Evolutionary conservation across 768 basidiomycete genomes (phyloP).

Genomic region (Boletus subparvulus): DNA sequence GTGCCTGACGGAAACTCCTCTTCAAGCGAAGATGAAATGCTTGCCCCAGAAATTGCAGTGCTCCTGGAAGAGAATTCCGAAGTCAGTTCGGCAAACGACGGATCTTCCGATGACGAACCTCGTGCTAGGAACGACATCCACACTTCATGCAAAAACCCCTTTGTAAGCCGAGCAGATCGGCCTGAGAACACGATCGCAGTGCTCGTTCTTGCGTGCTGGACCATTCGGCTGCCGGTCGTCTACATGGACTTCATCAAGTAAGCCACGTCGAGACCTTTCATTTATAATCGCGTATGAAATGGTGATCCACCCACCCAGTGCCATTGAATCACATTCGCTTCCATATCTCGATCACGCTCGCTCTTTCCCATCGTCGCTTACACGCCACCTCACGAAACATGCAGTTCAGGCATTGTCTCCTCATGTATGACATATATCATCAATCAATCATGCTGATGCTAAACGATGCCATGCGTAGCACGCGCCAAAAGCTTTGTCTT

Average conservation of each 20-base stretch:
- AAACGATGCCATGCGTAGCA: constrained; percentile 43
- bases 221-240: constrained; percentile 70
- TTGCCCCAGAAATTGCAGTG: constrained; percentile 38
- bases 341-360: constrained; percentile 78
- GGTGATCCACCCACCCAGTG: constrained; percentile 39
- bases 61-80: constrained; percentile 42
- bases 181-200: constrained; percentile 61
- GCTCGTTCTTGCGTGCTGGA: constrained; percentile 76
- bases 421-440: constrained; percentile 41
- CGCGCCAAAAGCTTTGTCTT: constrained; percentile 53
- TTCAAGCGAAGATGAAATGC: constrained; percentile 25
- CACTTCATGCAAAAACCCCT: constrained; percentile 11
- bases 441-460: constrained; percentile 8
- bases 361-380: constrained; percentile 60
- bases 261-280: constrained; percentile 21
- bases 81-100: constrained; percentile 32
- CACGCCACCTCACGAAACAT: constrained; percentile 70
- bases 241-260: constrained; percentile 76
- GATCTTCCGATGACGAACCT: constrained; percentile 16
- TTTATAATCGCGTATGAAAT: neutral
- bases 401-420: constrained; percentile 67
- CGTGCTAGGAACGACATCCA: constrained; percentile 4
- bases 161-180: constrained; percentile 34
- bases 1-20: constrained; percentile 10
- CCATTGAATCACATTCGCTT: constrained; percentile 71